A percentile compares a stretch with the other conserved stretches of the same genome.
phyloP scores from a whole-genome alignment of 2,329 filamentous ascomycete species.

The Ophiostoma sp. region DNA sequence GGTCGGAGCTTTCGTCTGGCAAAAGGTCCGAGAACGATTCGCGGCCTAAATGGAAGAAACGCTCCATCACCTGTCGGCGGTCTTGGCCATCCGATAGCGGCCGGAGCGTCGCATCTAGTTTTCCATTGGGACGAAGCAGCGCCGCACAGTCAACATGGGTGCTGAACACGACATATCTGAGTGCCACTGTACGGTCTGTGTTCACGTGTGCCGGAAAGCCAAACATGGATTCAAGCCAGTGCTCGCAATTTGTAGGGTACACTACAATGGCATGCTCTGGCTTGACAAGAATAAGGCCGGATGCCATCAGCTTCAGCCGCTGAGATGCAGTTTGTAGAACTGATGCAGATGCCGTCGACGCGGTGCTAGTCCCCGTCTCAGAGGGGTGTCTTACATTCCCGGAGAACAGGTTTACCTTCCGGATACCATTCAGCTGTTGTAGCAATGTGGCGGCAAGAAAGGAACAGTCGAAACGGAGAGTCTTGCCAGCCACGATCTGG shows the following conservation, averaged over 20 bases:
- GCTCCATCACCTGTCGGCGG: conserved; percentile 28
- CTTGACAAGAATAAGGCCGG: conserved; percentile 35
- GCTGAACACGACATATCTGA: conserved; percentile 39
- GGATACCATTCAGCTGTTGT: conserved; percentile 23
- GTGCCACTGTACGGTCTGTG: conserved; percentile 14
- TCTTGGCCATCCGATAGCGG: background rate
- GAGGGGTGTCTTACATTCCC: conserved; percentile 28
- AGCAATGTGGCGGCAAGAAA: conserved; percentile 30
- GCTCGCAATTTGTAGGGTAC: conserved; percentile 36
- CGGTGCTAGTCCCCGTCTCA: background rate
- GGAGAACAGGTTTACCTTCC: conserved; percentile 27
- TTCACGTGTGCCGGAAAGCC: conserved; percentile 20
- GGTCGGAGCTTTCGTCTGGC: background rate
- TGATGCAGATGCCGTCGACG: background rate
- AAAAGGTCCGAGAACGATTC: conserved; percentile 28
- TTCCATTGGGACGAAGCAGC: conserved; percentile 23
- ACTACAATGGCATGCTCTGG: conserved; percentile 37
- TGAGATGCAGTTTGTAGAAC: background rate
- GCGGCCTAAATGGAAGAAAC: conserved; percentile 33
- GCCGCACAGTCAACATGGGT: conserved; percentile 27
- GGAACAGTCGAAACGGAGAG: conserved; percentile 31
- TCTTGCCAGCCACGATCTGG: conserved; percentile 28
- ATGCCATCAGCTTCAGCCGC: conserved; percentile 16
- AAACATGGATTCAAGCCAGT: conserved; percentile 31
- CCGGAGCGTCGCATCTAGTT: background rate